Evolutionary conservation across 306 rosid genomes (phyloP).

Genomic region (Alnus rubra): DNA sequence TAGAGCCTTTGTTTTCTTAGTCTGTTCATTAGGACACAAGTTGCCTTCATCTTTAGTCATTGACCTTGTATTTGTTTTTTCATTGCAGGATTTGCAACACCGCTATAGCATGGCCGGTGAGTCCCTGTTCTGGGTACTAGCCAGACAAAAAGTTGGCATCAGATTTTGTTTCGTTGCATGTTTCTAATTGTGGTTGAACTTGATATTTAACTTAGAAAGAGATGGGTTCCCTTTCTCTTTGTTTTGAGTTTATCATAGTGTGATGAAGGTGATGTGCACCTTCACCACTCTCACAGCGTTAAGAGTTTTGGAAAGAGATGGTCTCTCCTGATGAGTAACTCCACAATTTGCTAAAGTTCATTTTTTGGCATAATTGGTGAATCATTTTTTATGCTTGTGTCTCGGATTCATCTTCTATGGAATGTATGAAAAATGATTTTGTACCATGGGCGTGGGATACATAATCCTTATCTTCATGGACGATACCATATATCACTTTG

Average conservation of each 20-base stretch:
- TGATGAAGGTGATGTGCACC: conserved; percentile 16
- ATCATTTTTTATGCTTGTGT: conserved; percentile 18
- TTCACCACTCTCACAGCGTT: conserved; percentile 8
- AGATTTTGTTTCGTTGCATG: conserved; percentile 41
- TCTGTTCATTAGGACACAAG: conserved; percentile 8
- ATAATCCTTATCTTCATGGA: background rate
- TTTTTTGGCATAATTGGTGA: conserved; percentile 17
- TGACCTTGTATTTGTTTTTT: conserved; percentile 26
- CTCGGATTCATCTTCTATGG: background rate
- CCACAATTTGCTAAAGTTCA: conserved; percentile 24
- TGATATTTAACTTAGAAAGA: conserved; percentile 30
- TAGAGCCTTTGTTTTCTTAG: background rate
- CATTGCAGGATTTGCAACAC: conserved; percentile 81
- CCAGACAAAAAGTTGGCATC: conserved; percentile 28
- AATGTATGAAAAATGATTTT: background rate
- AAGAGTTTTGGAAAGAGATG: conserved; percentile 8
- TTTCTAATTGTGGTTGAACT: conserved; percentile 31
- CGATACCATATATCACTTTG: background rate
- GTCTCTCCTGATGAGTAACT: conserved; percentile 13
- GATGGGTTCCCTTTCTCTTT: conserved; percentile 16
- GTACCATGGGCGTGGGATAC: background rate
- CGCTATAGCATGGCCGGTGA: conserved; percentile 58
- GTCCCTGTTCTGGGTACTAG: conserved; percentile 29
- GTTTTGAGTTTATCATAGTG: conserved; percentile 17
- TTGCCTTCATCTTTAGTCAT: conserved; percentile 1